Base-by-base conservation (phyloP, 2,329 filamentous ascomycete genomes). In the Aspergillus sp. region DNA sequence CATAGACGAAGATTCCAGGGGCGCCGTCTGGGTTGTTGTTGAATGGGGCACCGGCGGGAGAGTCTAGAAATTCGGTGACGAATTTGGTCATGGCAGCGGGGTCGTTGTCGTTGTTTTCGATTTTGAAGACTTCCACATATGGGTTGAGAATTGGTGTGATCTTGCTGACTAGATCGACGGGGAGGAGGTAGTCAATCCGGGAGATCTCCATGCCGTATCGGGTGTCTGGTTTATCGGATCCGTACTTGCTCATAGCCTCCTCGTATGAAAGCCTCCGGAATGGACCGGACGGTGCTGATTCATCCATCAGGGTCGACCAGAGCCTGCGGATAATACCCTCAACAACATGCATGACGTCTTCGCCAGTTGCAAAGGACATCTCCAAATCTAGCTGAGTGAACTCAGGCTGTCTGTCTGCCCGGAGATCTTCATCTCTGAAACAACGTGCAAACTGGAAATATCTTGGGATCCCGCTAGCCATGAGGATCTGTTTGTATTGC, bases 301-400 rank as follows among this genome's bases (percentile, higher is more conserved):
- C 62, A 7, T 67, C 58, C 41, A 79, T 68, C 19, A 82, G 57
- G 1, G 69, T 64, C 0, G 62, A 63, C 76, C 82, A 86, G 0
- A 89, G 61, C 5, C 66, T 62, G 9, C 67, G 69, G 5, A 89
- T 61, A 3, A 88, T 65, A 2, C 60, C 60, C 54, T 74, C 71
- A 7, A 82, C 71, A 2, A 68, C 67, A 7, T 61, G 59, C 81
- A 88, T 90, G 7, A 95, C 85, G 54, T 85, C 78, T 43, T 82
- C 68, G 5, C 85, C 85, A 5, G 74, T 82, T 0, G 85, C 83
- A 70, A 95, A 98, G 0, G 87, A 82, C 85, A 95, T 93, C 66
- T 98, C 93, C 58, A 98, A 69, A 79, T 98, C 93, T 45, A 96
- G 79, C 83, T 95, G 90, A 1, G 93, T 96, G 62, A 98, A 98